These are phyloP conservation scores for Fusarium nelsonii DNA, from an alignment of 2,329 filamentous ascomycete genomes.

Conservation along the genomic window DNA sequence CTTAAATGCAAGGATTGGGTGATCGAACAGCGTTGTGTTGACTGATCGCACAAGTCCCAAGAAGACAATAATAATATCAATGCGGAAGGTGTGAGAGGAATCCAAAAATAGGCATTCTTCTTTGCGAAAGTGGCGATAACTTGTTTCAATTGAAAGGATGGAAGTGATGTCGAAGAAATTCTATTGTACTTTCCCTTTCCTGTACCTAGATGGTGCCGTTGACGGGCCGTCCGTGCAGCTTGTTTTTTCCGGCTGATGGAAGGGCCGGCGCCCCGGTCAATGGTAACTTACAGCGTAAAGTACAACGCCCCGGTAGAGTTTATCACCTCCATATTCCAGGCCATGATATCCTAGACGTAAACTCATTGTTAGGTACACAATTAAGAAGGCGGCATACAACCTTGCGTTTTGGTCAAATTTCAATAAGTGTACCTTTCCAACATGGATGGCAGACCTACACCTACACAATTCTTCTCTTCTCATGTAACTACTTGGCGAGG, in stretches of 20 bases:
- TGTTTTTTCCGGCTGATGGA: conserved; percentile 38
- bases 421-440: background rate
- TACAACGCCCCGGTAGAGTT: conserved; percentile 8
- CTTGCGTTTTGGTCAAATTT: background rate
- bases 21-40: background rate
- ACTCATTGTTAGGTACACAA: background rate
- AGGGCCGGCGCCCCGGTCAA: conserved; percentile 35
- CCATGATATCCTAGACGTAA: background rate
- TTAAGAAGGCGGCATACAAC: background rate
- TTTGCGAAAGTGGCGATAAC: conserved; percentile 28
- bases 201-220: conserved; percentile 14
- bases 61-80: background rate
- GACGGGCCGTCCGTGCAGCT: conserved; percentile 26
- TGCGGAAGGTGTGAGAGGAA: background rate
- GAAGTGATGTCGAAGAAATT: conserved; percentile 33
- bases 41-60: conserved; percentile 2
- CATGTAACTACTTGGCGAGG: background rate
- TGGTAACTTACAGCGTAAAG: conserved; percentile 6
- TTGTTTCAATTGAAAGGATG: conserved; percentile 25
- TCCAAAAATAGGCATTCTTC: background rate
- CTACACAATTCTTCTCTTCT: background rate
- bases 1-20: conserved; percentile 13
- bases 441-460: background rate
- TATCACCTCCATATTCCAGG: background rate
- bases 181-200: conserved; percentile 7